These are phyloP conservation scores for Pichia kluyveri DNA, from an alignment of 805 yeast species.

Conservation along the genomic window DNA sequence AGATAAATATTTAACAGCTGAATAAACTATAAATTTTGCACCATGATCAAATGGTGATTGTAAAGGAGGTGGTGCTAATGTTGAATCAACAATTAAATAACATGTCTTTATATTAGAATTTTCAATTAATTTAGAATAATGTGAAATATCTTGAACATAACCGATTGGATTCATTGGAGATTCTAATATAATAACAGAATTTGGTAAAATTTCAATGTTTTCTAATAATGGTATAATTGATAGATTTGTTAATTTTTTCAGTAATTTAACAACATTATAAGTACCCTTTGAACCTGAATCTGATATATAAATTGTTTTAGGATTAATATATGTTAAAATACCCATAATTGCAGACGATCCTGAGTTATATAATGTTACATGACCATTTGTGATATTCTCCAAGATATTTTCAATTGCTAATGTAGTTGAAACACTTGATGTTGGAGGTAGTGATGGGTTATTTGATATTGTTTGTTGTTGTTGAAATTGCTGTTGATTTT, in stretches of 20 bases:
- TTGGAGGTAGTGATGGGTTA: slow-evolving; percentile 13
- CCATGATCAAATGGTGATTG: slow-evolving; percentile 44
- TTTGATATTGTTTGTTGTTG: not conserved
- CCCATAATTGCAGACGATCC: slow-evolving; percentile 47
- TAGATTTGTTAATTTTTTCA: slow-evolving; percentile 33
- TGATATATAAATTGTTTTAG: slow-evolving; percentile 35
- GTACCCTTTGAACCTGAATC: slow-evolving; percentile 44
- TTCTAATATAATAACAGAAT: slow-evolving; percentile 41
- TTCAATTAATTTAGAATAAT: slow-evolving; percentile 37
- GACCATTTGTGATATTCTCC: slow-evolving; percentile 34
- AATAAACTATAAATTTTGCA: slow-evolving; percentile 44
- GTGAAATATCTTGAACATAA: slow-evolving; percentile 31
- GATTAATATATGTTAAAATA: slow-evolving; percentile 37
- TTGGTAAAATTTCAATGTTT: slow-evolving; percentile 26
- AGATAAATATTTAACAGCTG: slow-evolving; percentile 48
- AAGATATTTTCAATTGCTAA: slow-evolving; percentile 38
- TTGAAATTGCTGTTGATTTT: not conserved
- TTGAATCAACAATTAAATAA: slow-evolving; percentile 39
- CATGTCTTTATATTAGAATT: slow-evolving; percentile 25
- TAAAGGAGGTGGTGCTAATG: slow-evolving; percentile 49
- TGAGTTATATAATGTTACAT: slow-evolving; percentile 39
- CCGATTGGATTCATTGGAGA: slow-evolving; percentile 51
- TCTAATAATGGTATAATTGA: slow-evolving; percentile 29
- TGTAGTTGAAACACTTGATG: slow-evolving; percentile 29
- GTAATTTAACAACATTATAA: slow-evolving; percentile 37